Evolutionary conservation across 2,329 filamentous ascomycete species (phyloP), one percentile per base, ranked within the genome.

Genomic region (Eutypa lata): DNA sequence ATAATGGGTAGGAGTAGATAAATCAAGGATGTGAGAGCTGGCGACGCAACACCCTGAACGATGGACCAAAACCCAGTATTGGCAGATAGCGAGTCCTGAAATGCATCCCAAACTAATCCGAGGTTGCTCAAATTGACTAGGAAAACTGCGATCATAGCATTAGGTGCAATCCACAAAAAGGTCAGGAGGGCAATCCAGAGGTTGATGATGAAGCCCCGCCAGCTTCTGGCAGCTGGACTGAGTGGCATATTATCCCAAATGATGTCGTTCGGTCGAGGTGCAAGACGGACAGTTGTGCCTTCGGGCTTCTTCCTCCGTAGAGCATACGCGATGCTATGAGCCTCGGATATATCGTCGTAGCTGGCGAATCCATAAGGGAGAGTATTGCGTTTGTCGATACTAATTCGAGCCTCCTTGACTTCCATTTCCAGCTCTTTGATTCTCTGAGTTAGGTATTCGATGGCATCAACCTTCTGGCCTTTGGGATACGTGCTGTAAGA

Each of bases 191-290:
- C 75, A 42, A 96, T 87, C 91, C 92, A 97, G 52, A 96, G 70
- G 55, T 88, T 88, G 72, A 94, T 96, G 63, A 91, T 78, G 56
- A 93, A 80, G 38, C 87, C 80, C 62, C 88, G 88, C 74, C 88
- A 89, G 56, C 81, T 81, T 50, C 92, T 83, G 1, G 85, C 81
- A 26, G 82, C 76, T 38, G 85, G 85, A 16, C 79, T 83, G 52
- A 97, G 75, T 6, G 84, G 81, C 75, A 99, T 82, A 65, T 99
- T 99, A 68, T 91, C 88, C 94, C 94, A 99, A 59, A 99, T 96
- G 50, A 99, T 83, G 68, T 97, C 93, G 66, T 89, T 91, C 3
- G 94, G 93, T 53, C 86, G 84, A 2, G 94, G 91, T 1, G 94
- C 92, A 14, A 97, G 79, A 6, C 76, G 79, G 51, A 99, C 83